A percentile compares a stretch with the other conserved stretches of the same genome.
Evolutionary conservation across 257 asterid genomes (phyloP).

Genomic region (Marsdenia floribunda): DNA sequence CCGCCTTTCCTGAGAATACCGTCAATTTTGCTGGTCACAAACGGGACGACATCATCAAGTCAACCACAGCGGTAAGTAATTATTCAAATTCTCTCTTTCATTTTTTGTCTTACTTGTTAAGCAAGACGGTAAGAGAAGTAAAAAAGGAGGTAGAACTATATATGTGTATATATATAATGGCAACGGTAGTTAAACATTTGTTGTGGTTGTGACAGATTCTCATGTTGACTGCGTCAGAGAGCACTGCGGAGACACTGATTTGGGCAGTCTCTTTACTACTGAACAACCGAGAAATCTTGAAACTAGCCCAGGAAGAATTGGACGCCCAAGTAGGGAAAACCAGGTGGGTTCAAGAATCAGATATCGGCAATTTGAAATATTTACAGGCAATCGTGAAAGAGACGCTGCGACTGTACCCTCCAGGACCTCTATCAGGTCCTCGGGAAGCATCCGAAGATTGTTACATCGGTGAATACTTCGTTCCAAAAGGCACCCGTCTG

Average conservation of each 20-base stretch:
- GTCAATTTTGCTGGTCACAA: slow-evolving; percentile 20
- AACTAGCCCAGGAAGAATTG: slow-evolving; percentile 39
- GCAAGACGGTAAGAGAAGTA: no score
- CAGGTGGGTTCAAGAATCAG: slow-evolving; percentile 50
- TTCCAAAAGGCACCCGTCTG: slow-evolving; percentile 49
- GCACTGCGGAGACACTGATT: slow-evolving; percentile 46
- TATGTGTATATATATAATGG: no score
- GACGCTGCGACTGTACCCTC: slow-evolving; percentile 55
- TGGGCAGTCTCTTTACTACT: slow-evolving; percentile 52
- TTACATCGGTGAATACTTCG: slow-evolving; percentile 17
- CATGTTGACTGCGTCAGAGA: slow-evolving; percentile 47
- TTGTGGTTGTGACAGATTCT: slow-evolving; percentile 26
- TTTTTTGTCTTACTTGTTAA: no score
- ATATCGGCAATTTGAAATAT: slow-evolving; percentile 36
- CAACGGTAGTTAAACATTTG: background rate
- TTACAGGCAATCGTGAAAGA: slow-evolving; percentile 50
- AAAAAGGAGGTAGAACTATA: no score
- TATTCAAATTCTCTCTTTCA: background rate
- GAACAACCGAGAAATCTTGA: slow-evolving; percentile 24
- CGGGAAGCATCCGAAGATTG: slow-evolving; percentile 46
- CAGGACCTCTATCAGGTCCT: slow-evolving; percentile 56
- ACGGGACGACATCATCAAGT: slow-evolving; percentile 44
- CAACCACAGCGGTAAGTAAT: slow-evolving; percentile 51
- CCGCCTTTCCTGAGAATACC: slow-evolving; percentile 26
- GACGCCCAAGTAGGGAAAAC: slow-evolving; percentile 31